These are phyloP conservation scores for Veloboletus limbatus DNA, from an alignment of 1,284 basidiomycete genomes.

Conservation along the genomic window DNA sequence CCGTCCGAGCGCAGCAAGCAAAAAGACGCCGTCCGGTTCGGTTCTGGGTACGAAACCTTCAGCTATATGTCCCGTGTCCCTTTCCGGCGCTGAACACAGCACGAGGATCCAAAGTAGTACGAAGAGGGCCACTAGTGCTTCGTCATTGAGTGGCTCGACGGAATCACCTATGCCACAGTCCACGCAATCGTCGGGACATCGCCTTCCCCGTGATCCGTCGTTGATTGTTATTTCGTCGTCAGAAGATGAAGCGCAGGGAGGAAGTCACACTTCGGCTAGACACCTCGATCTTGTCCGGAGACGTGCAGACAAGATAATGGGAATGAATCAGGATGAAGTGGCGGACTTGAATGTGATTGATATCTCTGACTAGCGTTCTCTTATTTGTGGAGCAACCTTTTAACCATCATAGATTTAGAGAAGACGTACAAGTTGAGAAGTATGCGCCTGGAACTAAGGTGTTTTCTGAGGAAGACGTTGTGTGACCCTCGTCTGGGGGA, in stretches of 20 bases:
- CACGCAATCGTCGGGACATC: slow-evolving; percentile 18
- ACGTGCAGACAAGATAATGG: slow-evolving; percentile 9
- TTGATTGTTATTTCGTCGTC: slow-evolving; percentile 28
- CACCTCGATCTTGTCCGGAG: slow-evolving; percentile 8
- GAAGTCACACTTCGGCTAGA: neutral
- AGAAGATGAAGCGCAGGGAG: slow-evolving; percentile 16
- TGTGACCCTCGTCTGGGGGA: too few relatives aligned
- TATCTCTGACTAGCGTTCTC: slow-evolving; percentile 27
- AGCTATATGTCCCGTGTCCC: slow-evolving; percentile 8
- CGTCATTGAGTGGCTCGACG: slow-evolving; percentile 15
- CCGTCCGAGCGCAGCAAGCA: slow-evolving; percentile 3
- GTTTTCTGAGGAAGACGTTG: too few relatives aligned
- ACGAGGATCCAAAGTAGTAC: slow-evolving; percentile 13
- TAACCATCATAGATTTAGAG: too few relatives aligned
- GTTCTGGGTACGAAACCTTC: slow-evolving; percentile 21
- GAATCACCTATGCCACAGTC: slow-evolving; percentile 15
- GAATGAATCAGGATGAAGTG: slow-evolving; percentile 20
- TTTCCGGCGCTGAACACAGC: slow-evolving; percentile 17
- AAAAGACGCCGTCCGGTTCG: slow-evolving; percentile 4
- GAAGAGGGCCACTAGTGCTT: slow-evolving; percentile 10
- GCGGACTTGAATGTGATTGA: slow-evolving; percentile 27
- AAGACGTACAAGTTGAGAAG: too few relatives aligned
- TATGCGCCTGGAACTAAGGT: neutral
- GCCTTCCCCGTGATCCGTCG: slow-evolving; percentile 24
- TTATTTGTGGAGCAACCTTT: neutral